Base-by-base conservation (phyloP, 2,329 filamentous ascomycete species). In the Dothidotthia symphoricarpi region DNA sequence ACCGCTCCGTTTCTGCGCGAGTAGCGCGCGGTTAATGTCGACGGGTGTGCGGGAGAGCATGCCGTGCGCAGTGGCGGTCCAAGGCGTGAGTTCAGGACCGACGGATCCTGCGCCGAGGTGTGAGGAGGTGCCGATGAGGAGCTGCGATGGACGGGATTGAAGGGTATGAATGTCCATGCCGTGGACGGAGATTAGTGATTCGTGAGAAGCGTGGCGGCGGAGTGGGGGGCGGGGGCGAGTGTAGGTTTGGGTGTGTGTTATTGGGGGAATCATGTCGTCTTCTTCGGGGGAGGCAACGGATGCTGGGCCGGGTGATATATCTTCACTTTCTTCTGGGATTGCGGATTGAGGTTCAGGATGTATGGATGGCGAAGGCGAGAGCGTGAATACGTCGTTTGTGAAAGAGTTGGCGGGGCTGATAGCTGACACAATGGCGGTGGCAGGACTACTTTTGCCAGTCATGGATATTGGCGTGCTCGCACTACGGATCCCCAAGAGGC, bases 151-250 rank as follows among this genome's bases (percentile, higher is more conserved):
- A 3, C 86, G 80, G 1, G 77, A 76, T 55, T 84, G 83, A 4
- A 94, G 74, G 0, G 86, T 89, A 63, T 95, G 89, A 33, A 95
- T 94, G 60, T 96, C 91, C 63, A 95, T 83, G 2, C 88, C 89
- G 0, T 83, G 81, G 2, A 95, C 77, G 0, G 90, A 96, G 51
- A 96, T 78, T 45, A 96, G 83, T 13, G 88, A 95, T 62, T 96
- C 90, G 53, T 95, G 88, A 1, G 90, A 95, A 2, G 81, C 62
- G 3, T 81, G 76, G 22, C 85, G 82, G 27, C 80, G 85, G 3
- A 90, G 66, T 2, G 67, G 42, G 50, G 56, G 31, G 37, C n/a
- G 22, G 34, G 26, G n/a, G 52, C 38, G 30, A 56, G 38, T 15
- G 35, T 17, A 28, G 41, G 31, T 24, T 5, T 11, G 5, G 5